Evolutionary conservation across 352 stramenopile species (phyloP).

Genomic region (Phytopythium kandeliae): DNA sequence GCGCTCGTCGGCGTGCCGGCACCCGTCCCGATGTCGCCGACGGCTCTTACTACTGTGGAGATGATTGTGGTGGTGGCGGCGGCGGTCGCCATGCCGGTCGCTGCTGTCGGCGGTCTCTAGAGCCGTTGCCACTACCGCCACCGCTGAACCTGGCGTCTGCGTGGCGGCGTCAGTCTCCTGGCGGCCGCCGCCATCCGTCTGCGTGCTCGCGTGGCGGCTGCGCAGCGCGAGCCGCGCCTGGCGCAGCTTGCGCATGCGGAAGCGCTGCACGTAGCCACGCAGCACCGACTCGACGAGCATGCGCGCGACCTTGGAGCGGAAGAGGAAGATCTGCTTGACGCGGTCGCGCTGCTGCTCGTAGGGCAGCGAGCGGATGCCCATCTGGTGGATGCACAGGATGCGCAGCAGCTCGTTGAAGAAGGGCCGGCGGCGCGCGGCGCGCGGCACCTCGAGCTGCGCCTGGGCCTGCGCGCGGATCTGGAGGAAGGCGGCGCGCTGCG

Average conservation of each 20-base stretch:
- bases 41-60: no score
- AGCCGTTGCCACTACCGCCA: no score
- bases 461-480: slow-evolving; percentile 68
- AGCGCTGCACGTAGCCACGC: slow-evolving; percentile 59
- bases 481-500: slow-evolving; percentile 49
- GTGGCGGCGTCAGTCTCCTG: not conserved
- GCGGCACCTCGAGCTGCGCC: slow-evolving; percentile 29
- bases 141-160: not conserved
- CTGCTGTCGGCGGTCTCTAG: not conserved
- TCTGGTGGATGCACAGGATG: slow-evolving; percentile 70
- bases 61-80: not conserved
- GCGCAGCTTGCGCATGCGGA: slow-evolving; percentile 22
- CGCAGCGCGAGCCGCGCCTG: not conserved
- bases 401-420: slow-evolving; percentile 79
- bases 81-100: not conserved
- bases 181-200: not conserved
- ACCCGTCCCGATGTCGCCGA: no score
- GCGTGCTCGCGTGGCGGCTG: not conserved
- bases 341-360: slow-evolving; percentile 79
- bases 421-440: slow-evolving; percentile 32
- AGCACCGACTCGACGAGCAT: slow-evolving; percentile 73
- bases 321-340: slow-evolving; percentile 85
- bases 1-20: slow-evolving; percentile 3
- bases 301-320: slow-evolving; percentile 61
- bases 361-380: slow-evolving; percentile 70